Percentiles rank a stretch among this genome's conserved stretches.
These are phyloP conservation scores for Mucor sp. DNA, from an alignment of 371 early-diverging fungal genomes.

Conservation along the genomic window DNA sequence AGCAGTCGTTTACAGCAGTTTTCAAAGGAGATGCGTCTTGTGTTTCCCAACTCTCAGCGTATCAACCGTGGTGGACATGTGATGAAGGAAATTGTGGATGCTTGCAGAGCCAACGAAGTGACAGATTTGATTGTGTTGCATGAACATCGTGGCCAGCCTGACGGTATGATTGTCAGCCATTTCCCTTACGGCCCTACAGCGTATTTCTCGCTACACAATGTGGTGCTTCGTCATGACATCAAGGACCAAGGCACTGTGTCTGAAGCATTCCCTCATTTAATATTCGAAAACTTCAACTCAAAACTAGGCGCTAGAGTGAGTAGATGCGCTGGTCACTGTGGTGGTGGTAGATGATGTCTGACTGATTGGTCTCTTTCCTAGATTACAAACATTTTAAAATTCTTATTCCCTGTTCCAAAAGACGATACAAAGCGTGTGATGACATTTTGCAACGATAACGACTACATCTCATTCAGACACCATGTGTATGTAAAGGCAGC, in stretches of 20 bases:
- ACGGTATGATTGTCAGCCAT: conserved; percentile 95
- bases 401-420: conserved; percentile 97
- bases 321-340: not conserved
- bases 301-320: conserved; percentile 85
- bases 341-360: not conserved
- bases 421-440: conserved; percentile 94
- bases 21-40: conserved; percentile 96
- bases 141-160: conserved; percentile 98
- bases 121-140: conserved; percentile 97
- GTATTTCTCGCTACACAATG: conserved; percentile 96
- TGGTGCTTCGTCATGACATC: conserved; percentile 97
- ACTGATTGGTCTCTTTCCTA: conserved; percentile 16
- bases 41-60: conserved; percentile 97
- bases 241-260: conserved; percentile 95
- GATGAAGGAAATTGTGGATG: conserved; percentile 94
- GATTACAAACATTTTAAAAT: conserved; percentile 89
- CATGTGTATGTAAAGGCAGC: conserved; percentile 91
- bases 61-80: conserved; percentile 98
- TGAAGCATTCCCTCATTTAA: conserved; percentile 94
- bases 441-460: conserved; percentile 95
- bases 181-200: conserved; percentile 99
- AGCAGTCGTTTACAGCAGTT: conserved; percentile 94
- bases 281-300: conserved; percentile 92
- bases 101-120: conserved; percentile 93
- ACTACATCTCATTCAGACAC: conserved; percentile 97